Conservation (phyloP, 148 eudicot genomes). For the Chenopodium suecicum region DNA sequence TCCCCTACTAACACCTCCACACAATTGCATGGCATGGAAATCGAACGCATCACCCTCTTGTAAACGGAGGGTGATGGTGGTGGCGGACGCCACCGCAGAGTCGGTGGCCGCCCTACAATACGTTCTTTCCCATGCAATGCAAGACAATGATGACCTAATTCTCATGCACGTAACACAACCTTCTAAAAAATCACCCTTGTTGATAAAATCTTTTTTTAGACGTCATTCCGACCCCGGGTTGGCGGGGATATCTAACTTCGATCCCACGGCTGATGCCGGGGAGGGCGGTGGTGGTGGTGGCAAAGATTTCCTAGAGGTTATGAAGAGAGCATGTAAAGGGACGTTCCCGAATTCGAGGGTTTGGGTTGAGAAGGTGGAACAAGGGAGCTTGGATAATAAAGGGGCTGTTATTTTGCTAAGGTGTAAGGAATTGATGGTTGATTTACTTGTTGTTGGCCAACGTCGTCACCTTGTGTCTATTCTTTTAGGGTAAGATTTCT, state of each 20-base stretch:
- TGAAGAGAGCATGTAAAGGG: constrained; percentile 44
- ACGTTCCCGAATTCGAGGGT: constrained; percentile 41
- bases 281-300: constrained; percentile 2
- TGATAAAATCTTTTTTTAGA: constrained; percentile 9
- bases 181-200: constrained; percentile 20
- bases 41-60: not conserved
- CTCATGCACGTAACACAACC: constrained; percentile 44
- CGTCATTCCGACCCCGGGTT: not conserved
- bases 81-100: constrained; percentile 57
- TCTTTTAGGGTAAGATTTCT: constrained; percentile 45
- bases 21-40: constrained; percentile 21
- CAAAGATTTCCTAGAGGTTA: constrained; percentile 46
- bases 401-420: constrained; percentile 41
- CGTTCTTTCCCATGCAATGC: constrained; percentile 51
- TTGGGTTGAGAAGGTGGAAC: constrained; percentile 39
- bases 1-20: not conserved
- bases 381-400: constrained; percentile 47
- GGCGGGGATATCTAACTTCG: not conserved
- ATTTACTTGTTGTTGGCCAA: constrained; percentile 57
- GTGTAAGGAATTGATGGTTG: constrained; percentile 32
- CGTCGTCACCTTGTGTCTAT: constrained; percentile 40
- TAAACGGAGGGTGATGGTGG: constrained; percentile 53
- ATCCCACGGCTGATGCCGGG: not conserved
- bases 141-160: constrained; percentile 45
- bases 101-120: constrained; percentile 66